Percentiles rank a stretch among this genome's conserved stretches.
These are phyloP conservation scores for Fusarium camptoceras DNA, from an alignment of 2,329 filamentous ascomycete species.

Conservation along the genomic window DNA sequence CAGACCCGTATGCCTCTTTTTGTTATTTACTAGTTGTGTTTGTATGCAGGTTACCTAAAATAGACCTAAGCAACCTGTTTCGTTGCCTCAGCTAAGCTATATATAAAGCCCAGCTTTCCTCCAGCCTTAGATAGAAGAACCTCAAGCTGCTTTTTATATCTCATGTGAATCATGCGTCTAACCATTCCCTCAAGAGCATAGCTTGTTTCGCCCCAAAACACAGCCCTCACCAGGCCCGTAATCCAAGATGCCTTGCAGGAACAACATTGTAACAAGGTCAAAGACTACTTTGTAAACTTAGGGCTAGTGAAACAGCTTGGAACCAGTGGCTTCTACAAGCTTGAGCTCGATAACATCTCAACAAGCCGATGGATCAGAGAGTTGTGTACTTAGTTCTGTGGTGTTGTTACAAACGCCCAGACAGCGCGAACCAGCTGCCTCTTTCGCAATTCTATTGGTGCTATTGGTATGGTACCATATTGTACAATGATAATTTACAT, in stretches of 20 bases:
- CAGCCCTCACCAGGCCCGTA: not conserved
- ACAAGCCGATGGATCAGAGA: not conserved
- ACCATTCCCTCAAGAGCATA: not conserved
- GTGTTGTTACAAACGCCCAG: not conserved
- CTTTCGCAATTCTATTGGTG: slow-evolving; percentile 30
- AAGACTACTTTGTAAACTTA: not conserved
- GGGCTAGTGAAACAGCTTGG: not conserved
- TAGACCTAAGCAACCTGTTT: not conserved
- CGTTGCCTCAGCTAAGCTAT: not conserved
- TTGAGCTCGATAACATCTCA: not conserved
- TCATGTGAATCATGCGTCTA: not conserved
- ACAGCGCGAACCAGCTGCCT: slow-evolving; percentile 19
- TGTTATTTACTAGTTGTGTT: not conserved
- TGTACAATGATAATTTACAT: slow-evolving; percentile 45
- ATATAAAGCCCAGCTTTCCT: not conserved
- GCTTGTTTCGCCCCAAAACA: not conserved
- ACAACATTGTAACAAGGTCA: not conserved
- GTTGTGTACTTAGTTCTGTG: not conserved
- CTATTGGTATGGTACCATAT: slow-evolving; percentile 39
- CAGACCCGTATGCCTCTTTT: not conserved
- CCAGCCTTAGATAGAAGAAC: not conserved
- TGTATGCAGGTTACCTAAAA: not conserved
- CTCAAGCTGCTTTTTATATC: not conserved
- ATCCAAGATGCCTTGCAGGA: not conserved
- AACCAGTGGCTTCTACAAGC: not conserved